Conservation (phyloP, 257 asterid genomes). For the Nicotiana benthamiana region DNA sequence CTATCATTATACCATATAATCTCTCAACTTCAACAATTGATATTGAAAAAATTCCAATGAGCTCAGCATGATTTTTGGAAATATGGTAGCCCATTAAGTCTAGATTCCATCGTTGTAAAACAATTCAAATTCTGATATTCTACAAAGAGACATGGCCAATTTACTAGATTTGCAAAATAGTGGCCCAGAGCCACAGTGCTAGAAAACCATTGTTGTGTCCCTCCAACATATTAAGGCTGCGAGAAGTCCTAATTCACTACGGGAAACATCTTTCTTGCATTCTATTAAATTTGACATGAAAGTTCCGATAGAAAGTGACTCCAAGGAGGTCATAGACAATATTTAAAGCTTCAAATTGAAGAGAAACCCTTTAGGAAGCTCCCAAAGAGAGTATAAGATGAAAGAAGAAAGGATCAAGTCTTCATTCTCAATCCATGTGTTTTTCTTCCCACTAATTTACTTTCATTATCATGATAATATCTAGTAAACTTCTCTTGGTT, state of each 20-base stretch:
- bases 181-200: neutral
- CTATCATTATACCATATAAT: neutral
- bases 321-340: neutral
- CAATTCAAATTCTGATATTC: neutral
- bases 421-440: neutral
- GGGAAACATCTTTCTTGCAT: neutral
- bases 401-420: neutral
- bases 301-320: neutral
- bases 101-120: neutral
- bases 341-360: neutral
- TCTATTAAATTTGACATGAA: neutral
- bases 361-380: neutral
- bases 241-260: neutral
- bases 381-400: neutral
- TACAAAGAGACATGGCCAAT: neutral
- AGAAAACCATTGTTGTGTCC: neutral
- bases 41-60: neutral
- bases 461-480: neutral
- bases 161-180: neutral
- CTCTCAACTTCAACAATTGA: neutral
- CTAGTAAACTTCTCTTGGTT: constrained; percentile 2
- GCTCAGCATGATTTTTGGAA: neutral
- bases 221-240: neutral
- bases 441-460: neutral
- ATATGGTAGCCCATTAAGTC: neutral